Conservation (phyloP, 345 rosid species). For the Diplotaxis tenuifolia region DNA sequence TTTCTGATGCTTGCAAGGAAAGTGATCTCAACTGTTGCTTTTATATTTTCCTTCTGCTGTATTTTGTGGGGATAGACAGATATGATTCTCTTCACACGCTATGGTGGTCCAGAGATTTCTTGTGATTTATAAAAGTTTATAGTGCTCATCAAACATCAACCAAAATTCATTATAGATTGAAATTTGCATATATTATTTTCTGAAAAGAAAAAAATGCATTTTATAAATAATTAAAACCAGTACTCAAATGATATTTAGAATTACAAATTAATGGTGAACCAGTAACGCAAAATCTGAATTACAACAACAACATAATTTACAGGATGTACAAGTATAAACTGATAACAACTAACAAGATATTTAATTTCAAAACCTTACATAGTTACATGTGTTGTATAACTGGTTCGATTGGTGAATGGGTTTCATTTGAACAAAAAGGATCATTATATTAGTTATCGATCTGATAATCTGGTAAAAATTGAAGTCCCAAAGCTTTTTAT, state of each 20-base stretch:
- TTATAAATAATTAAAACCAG: neutral
- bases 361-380: neutral
- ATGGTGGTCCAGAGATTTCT: constrained; percentile 17
- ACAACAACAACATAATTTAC: neutral
- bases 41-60: constrained; percentile 24
- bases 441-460: constrained; percentile 4
- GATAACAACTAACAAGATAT: neutral
- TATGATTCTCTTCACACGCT: constrained; percentile 34
- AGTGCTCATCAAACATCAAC: neutral
- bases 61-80: constrained; percentile 41
- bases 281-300: neutral
- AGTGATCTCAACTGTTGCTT: constrained; percentile 42
- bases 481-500: neutral
- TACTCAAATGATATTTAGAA: neutral
- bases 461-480: neutral
- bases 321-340: neutral
- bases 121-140: no score
- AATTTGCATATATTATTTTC: neutral
- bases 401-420: neutral
- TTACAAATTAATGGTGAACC: neutral
- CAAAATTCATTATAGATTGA: neutral
- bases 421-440: no score
- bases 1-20: constrained; percentile 37
- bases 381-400: neutral
- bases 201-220: no score